These are phyloP conservation scores for Flaveria floridana DNA, from an alignment of 140 eudicot species.

Conservation along the genomic window DNA sequence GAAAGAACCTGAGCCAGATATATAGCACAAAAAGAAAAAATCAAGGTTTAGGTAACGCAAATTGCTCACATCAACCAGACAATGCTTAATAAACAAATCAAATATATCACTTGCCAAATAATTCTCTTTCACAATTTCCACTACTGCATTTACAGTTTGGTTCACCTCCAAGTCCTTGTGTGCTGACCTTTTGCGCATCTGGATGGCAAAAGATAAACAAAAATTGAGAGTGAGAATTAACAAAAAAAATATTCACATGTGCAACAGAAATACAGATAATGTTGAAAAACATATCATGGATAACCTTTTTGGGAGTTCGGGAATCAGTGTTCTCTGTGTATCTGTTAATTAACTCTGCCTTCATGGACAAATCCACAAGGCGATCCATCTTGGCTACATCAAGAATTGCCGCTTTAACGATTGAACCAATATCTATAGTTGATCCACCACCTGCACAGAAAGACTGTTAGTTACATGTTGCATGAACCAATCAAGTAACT, in stretches of 20 bases:
- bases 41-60: constrained; percentile 12
- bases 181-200: constrained; percentile 79
- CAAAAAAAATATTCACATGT: neutral
- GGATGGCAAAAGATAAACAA: constrained; percentile 25
- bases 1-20: constrained; percentile 65
- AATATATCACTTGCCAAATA: constrained; percentile 56
- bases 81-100: neutral
- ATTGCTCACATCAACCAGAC: constrained; percentile 14
- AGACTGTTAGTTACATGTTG: constrained; percentile 12
- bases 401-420: constrained; percentile 65
- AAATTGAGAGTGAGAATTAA: constrained; percentile 2
- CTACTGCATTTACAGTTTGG: constrained; percentile 68
- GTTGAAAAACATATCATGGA: neutral
- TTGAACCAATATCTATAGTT: constrained; percentile 54
- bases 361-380: constrained; percentile 84
- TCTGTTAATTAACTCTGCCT: constrained; percentile 57
- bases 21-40: constrained; percentile 14
- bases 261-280: neutral
- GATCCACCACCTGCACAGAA: constrained; percentile 61
- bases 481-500: neutral
- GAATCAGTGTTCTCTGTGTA: constrained; percentile 30
- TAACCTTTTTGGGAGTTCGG: constrained; percentile 58
- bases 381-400: constrained; percentile 82
- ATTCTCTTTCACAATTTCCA: constrained; percentile 82
- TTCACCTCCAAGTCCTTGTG: constrained; percentile 69